Conservation (phyloP, 805 yeast genomes). For the Huiozyma naganishii region DNA sequence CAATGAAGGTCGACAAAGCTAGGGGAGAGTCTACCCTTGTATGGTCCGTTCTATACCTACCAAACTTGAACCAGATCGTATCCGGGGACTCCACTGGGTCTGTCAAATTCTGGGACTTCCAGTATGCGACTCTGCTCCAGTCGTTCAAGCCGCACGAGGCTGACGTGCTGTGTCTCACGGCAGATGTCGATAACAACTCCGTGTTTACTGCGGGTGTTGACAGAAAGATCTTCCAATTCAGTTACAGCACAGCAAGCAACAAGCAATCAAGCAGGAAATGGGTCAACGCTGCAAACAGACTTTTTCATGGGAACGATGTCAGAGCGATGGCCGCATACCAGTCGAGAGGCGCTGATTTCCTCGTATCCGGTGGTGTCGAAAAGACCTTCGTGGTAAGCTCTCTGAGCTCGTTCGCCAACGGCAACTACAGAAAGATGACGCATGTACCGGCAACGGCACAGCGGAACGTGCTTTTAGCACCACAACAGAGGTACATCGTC, state of each 20-base stretch:
- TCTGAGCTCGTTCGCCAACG: slow-evolving; percentile 53
- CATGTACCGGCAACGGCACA: slow-evolving; percentile 37
- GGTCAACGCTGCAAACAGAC: slow-evolving; percentile 65
- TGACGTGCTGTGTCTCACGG: slow-evolving; percentile 68
- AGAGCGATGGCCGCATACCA: slow-evolving; percentile 66
- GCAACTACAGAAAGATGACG: slow-evolving; percentile 61
- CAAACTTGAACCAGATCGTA: slow-evolving; percentile 61
- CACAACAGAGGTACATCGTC: slow-evolving; percentile 41
- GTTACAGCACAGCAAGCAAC: slow-evolving; percentile 19
- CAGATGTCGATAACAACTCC: slow-evolving; percentile 47
- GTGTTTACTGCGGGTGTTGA: slow-evolving; percentile 90
- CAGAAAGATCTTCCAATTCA: slow-evolving; percentile 72
- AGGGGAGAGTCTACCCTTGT: slow-evolving; percentile 79
- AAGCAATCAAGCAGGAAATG: slow-evolving; percentile 37
- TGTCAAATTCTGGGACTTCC: slow-evolving; percentile 85
- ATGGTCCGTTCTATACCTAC: slow-evolving; percentile 70
- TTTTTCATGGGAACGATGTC: slow-evolving; percentile 78
- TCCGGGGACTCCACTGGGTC: slow-evolving; percentile 95
- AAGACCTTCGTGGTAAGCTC: slow-evolving; percentile 54
- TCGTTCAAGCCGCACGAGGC: slow-evolving; percentile 81
- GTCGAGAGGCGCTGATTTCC: slow-evolving; percentile 52
- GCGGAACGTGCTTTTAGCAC: slow-evolving; percentile 41
- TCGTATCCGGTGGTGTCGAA: slow-evolving; percentile 81
- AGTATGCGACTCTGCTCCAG: slow-evolving; percentile 65
- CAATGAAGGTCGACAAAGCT: slow-evolving; percentile 87